Conservation (phyloP, 2,329 filamentous ascomycete genomes). For the Zalaria obscura region DNA sequence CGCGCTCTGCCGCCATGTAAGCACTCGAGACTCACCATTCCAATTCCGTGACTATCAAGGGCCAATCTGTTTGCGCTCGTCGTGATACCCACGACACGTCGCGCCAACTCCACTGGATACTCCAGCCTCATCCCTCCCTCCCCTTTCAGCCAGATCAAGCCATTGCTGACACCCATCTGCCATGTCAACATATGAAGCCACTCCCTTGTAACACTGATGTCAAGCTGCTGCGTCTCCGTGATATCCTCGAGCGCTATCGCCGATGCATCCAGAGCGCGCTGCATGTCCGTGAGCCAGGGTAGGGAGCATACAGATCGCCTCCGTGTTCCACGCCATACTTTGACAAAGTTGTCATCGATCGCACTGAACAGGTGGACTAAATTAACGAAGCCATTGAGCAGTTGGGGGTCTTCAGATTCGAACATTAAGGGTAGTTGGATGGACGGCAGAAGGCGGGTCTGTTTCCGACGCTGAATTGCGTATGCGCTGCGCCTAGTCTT, state of each 20-base stretch:
- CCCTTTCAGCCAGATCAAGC: slow-evolving; percentile 19
- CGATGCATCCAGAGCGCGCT: slow-evolving; percentile 17
- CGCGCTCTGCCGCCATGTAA: not conserved
- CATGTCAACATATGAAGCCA: slow-evolving; percentile 22
- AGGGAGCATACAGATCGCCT: slow-evolving; percentile 18
- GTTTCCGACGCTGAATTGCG: slow-evolving; percentile 19
- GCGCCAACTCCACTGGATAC: slow-evolving; percentile 21
- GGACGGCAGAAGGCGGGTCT: slow-evolving; percentile 16
- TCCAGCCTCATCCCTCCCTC: slow-evolving; percentile 19
- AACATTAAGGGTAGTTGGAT: slow-evolving; percentile 17
- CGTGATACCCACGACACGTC: slow-evolving; percentile 18
- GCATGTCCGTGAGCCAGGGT: slow-evolving; percentile 18
- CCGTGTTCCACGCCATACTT: slow-evolving; percentile 18
- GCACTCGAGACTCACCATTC: slow-evolving; percentile 14
- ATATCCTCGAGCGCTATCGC: slow-evolving; percentile 14
- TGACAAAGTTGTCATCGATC: slow-evolving; percentile 20
- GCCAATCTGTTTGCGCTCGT: slow-evolving; percentile 13
- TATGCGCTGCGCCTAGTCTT: slow-evolving; percentile 12
- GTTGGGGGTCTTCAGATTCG: slow-evolving; percentile 17
- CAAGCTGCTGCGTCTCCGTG: slow-evolving; percentile 20
- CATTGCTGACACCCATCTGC: slow-evolving; percentile 23
- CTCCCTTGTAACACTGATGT: slow-evolving; percentile 19
- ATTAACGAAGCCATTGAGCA: slow-evolving; percentile 20
- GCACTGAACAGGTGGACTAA: slow-evolving; percentile 20
- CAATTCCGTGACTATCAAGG: slow-evolving; percentile 20